These are phyloP conservation scores for Pythium brassicae DNA, from an alignment of 352 stramenopile species.

Conservation along the genomic window DNA sequence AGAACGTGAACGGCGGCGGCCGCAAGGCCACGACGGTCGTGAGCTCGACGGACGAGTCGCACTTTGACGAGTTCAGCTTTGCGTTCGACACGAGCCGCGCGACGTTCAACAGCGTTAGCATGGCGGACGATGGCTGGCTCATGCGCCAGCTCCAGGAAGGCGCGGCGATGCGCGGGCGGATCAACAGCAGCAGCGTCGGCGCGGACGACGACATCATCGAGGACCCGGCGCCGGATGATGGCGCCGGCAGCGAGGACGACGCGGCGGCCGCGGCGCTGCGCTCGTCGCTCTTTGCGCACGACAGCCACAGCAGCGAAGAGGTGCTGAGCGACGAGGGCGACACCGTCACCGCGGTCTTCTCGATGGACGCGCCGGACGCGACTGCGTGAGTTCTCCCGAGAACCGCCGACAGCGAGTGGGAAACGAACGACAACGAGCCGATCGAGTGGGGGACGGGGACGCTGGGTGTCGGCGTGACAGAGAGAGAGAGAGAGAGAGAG, in stretches of 20 bases:
- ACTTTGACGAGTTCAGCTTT: slow-evolving; percentile 89
- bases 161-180: slow-evolving; percentile 61
- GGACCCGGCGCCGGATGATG: slow-evolving; percentile 30
- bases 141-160: slow-evolving; percentile 77
- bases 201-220: slow-evolving; percentile 33
- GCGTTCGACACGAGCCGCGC: slow-evolving; percentile 73
- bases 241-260: slow-evolving; percentile 51
- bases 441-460: too few species aligned
- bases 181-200: slow-evolving; percentile 38
- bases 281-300: slow-evolving; percentile 36
- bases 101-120: slow-evolving; percentile 74
- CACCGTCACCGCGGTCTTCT: slow-evolving; percentile 8
- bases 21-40: slow-evolving; percentile 39
- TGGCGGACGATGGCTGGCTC: slow-evolving; percentile 82
- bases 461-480: background rate
- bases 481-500: background rate
- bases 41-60: slow-evolving; percentile 47
- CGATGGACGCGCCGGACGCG: slow-evolving; percentile 7
- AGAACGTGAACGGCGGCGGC: slow-evolving; percentile 54
- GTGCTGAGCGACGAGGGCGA: slow-evolving; percentile 55
- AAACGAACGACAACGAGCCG: too few species aligned
- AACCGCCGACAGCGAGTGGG: too few species aligned
- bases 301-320: slow-evolving; percentile 54
- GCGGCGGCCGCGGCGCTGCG: slow-evolving; percentile 18
- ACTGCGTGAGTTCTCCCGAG: background rate